Evolutionary conservation across 2,329 filamentous ascomycete genomes (phyloP), one percentile per base, ranked within the genome.

Genomic region (Botrytis fabae): DNA sequence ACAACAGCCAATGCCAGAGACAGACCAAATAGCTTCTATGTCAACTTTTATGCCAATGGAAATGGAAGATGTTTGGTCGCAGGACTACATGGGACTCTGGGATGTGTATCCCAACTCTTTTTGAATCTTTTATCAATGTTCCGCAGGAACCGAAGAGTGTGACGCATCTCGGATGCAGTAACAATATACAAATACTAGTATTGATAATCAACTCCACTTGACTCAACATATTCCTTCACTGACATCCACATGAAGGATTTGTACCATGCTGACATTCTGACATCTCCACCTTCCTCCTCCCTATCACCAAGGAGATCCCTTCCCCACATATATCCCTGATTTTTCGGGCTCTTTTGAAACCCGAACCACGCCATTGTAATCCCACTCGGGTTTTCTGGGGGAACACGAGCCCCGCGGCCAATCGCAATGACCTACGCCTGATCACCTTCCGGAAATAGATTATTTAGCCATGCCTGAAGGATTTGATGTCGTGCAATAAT

Each of bases 1-100:
- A 22, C 64, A 40, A 51, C 44, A 68, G 25, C 14, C 64, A 42
- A 57, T 68, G 1, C 20, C 35, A 7, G 48, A 68, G 25, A 42
- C 35, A 28, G 35, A 68, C 14, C 48, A 57, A 16, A 57, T 68
- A 10, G 48, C 48, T 25, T 57, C 48, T 6, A 68, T 59, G 54
- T 44, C 66, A 44, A 12, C 54, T 38, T 69, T 71, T 20, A 48
- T 71, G 44, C 54, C 57, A 28, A 42, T 62, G 32, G 69, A 71
- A 32, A 71, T 51, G 54, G 60, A 51, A 38, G 69, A 64, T 28
- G 8, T 48, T 42, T 71, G 69, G 60, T 64, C 57, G 18, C 69
- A 71, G 28, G 66, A 69, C 44, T 69, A 61, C n/a, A 60, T 69
- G 69, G 60, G 69, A 61, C 18, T 42, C 6, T 73, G 54, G 48